A percentile compares a stretch with the other conserved stretches of the same genome.
Evolutionary conservation across 129 eudicot species (phyloP).

Genomic region (Escallonia herrerae): DNA sequence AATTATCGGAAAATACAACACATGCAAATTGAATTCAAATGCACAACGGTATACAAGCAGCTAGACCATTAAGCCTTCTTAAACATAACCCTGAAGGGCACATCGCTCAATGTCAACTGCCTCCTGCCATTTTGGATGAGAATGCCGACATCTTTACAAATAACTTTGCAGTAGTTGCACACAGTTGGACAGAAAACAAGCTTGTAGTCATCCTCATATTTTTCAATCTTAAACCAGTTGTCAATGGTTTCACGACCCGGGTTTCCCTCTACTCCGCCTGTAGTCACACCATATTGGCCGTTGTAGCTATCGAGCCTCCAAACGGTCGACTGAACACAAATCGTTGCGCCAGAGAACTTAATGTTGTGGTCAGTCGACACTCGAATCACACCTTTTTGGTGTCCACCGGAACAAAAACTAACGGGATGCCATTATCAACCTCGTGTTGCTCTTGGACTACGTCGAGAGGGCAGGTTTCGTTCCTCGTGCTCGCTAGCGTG

Average conservation of each 20-base stretch:
- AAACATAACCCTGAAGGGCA: slow-evolving; percentile 1
- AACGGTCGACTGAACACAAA: neutral
- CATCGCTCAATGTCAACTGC: neutral
- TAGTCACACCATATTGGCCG: neutral
- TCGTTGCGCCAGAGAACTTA: neutral
- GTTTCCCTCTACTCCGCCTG: neutral
- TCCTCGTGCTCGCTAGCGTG: neutral
- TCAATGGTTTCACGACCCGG: neutral
- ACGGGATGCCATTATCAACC: neutral
- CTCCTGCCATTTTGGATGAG: slow-evolving; percentile 1
- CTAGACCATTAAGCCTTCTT: slow-evolving; percentile 5
- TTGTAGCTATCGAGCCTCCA: slow-evolving; percentile 1
- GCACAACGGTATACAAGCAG: too few relatives aligned
- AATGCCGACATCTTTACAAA: slow-evolving; percentile 8
- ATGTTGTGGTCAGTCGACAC: neutral
- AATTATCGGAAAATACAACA: too few relatives aligned
- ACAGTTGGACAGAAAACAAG: slow-evolving; percentile 8
- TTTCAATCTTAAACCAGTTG: slow-evolving; percentile 13
- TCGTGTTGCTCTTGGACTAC: slow-evolving; percentile 7
- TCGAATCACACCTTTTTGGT: neutral
- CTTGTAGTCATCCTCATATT: neutral
- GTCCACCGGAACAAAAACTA: neutral
- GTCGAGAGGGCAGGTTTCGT: neutral
- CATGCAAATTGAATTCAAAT: neutral
- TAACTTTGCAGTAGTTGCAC: neutral